Base-by-base conservation (phyloP, 2,329 filamentous ascomycete genomes). In the Endocalyx cinctus region DNA sequence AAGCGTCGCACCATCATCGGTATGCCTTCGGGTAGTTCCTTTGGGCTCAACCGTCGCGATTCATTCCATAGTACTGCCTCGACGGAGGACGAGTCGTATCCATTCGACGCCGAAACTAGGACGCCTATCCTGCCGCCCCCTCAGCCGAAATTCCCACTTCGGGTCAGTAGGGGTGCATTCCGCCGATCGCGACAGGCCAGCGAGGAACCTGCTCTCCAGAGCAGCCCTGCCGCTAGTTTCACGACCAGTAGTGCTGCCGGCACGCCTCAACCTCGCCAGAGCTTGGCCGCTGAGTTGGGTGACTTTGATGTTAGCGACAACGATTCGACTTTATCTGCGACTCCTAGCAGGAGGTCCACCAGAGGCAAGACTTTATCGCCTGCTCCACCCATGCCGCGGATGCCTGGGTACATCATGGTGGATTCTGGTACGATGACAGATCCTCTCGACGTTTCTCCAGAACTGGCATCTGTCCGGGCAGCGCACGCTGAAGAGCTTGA, bases 31-130 rank as follows among this genome's bases (percentile, higher is more conserved):
- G 47, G 38, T 22, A 36, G 53, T 14, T 25, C 39, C 16, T 31
- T 40, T 13, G 39, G 39, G 18, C 13, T 42, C 13, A 33, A 38
- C 11, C 52, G 53, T 5, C 52, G 82, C 14, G 67, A 72, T 39
- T 90, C 87, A 1, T 86, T 84, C 61, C 72, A 87, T 51, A 96
- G 88, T 62, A 94, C 88, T 8, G 88, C 88, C 4, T 96, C 89
- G 2, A 90, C 84, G 4, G 87, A 81, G 41, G 87, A 94, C 32
- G 79, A 55, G 27, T 74, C 79, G 34, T 77, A 79, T 37, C 70
- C 77, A 12, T 60, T 61, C 25, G 49, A 57, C n/a, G 42, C 41
- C 39, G 73, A 69, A 31, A 55, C 77, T 17, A 77, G 70, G 52
- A 92, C 82, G 11, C 85, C 77, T 2, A 71, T 68, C 10, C 58